A percentile compares a stretch with the other conserved stretches of the same genome.
These are phyloP conservation scores for Holtermanniella nyarrowii DNA, from an alignment of 768 basidiomycete species.

Conservation along the genomic window DNA sequence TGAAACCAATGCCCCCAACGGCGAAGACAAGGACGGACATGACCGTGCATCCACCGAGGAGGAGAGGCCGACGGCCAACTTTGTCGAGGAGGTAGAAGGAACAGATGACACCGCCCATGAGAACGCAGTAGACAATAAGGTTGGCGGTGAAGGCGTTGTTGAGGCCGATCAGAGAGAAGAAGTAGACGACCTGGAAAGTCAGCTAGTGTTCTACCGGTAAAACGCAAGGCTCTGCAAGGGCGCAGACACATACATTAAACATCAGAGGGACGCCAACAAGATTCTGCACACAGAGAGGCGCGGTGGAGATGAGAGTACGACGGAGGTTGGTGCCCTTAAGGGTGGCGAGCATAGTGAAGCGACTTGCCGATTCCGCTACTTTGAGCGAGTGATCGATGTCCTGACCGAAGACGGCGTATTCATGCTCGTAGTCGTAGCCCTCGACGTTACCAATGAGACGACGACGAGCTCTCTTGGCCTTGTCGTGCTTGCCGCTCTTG, in stretches of 20 bases:
- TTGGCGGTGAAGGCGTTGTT: conserved; percentile 12
- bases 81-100: conserved; percentile 12
- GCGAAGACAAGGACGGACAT: conserved; percentile 5
- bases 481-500: conserved; percentile 1
- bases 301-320: conserved; percentile 7
- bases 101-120: conserved; percentile 2
- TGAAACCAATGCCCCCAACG: conserved; percentile 12
- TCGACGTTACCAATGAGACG: background rate
- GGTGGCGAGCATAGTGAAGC: no score
- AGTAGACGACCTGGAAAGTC: conserved; percentile 11
- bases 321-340: conserved; percentile 6
- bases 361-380: no score
- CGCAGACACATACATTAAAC: background rate
- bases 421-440: conserved; percentile 1
- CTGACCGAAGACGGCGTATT: background rate
- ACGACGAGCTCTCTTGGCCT: background rate
- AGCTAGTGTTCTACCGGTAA: no score
- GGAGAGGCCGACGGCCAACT: conserved; percentile 14
- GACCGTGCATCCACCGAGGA: conserved; percentile 9
- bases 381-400: background rate
- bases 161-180: conserved; percentile 11
- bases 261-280: background rate
- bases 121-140: conserved; percentile 3
- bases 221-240: background rate
- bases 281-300: conserved; percentile 5